Conservation (phyloP, 768 basidiomycete genomes). For the Boletus sp. region DNA sequence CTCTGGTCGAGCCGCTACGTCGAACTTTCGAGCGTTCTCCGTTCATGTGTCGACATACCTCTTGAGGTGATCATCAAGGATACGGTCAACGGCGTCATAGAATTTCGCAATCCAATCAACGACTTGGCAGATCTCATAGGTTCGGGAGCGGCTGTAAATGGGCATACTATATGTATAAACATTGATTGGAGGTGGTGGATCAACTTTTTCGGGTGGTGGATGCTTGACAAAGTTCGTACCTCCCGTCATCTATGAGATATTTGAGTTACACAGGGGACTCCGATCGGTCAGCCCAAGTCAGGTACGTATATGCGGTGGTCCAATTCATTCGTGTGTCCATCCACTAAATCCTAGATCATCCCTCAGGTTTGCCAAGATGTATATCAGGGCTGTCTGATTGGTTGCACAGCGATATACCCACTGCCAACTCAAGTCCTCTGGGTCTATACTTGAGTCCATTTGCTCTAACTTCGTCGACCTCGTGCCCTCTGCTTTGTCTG, state of each 20-base stretch:
- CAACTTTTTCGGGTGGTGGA: slow-evolving; percentile 37
- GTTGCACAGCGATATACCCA: neutral
- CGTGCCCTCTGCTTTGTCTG: slow-evolving; percentile 22
- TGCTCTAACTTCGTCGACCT: slow-evolving; percentile 4
- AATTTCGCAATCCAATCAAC: slow-evolving; percentile 40
- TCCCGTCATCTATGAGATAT: neutral
- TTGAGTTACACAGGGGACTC: neutral
- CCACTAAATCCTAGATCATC: neutral
- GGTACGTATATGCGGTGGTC: slow-evolving; percentile 24
- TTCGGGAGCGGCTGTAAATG: slow-evolving; percentile 34
- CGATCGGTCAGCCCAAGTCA: slow-evolving; percentile 9
- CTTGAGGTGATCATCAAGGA: slow-evolving; percentile 37
- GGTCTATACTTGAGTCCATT: slow-evolving; percentile 8
- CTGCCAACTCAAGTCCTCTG: slow-evolving; percentile 6
- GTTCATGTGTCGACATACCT: slow-evolving; percentile 32
- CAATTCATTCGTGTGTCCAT: neutral
- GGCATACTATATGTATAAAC: slow-evolving; percentile 37
- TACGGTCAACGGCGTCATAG: slow-evolving; percentile 40
- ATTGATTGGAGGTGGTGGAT: slow-evolving; percentile 35
- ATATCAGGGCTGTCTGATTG: neutral
- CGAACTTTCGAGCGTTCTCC: slow-evolving; percentile 24
- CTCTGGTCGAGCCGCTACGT: slow-evolving; percentile 44
- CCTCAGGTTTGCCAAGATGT: neutral
- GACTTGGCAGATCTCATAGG: slow-evolving; percentile 40
- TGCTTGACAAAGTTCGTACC: slow-evolving; percentile 23